Base-by-base conservation (phyloP, 192 early-diverging fungal species). In the Backusella circina region DNA sequence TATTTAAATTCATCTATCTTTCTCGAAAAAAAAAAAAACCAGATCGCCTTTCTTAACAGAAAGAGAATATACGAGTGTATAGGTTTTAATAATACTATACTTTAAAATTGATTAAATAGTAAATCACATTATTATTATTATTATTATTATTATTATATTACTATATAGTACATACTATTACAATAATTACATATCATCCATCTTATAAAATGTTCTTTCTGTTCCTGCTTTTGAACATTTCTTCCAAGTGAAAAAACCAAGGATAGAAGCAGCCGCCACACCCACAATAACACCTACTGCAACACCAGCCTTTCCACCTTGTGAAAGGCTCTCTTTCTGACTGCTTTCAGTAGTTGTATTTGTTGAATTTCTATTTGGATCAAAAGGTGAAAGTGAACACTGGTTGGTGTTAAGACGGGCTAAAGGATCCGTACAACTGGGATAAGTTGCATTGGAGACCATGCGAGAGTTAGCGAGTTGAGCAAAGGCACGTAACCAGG, bases 281-380 rank as follows among this genome's bases (percentile, higher is more conserved):
- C 71, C 71, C 5, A 38, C 51, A 23, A 73, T 38, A 5, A 73
- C 71, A 31, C 71, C 71, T 6, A 73, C 33, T 28, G 71, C 54
- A 23, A 73, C 35, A 18, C 71, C 71, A 10, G 33, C 71, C 16
- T 64, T 73, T 21, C 51, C 71, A 35, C 71, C 71, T 21, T 51
- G 13, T 28, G 50, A 57, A 2, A 73, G 57, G 15, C 16, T 41
- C 16, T 16, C 10, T 7, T 38, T 30, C 2, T 13, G 21, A 0
- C 13, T 26, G 26, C 31, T 5, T 5, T 13, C 13, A 15, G 57
- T 4, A 37, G 31, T n/a, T 7, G 26, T 28, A n/a, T 5, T 15
- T 44, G 37, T 47, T 16, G 54, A 61, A 26, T 61, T 61, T 28
- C 23, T 26, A 15, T 41, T 70, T 26, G 54, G 71, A 35, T 36